A percentile compares a stretch with the other conserved stretches of the same genome.
phyloP scores from a whole-genome alignment of 2,329 filamentous ascomycete genomes.

The Talaromyces funiculosus region DNA sequence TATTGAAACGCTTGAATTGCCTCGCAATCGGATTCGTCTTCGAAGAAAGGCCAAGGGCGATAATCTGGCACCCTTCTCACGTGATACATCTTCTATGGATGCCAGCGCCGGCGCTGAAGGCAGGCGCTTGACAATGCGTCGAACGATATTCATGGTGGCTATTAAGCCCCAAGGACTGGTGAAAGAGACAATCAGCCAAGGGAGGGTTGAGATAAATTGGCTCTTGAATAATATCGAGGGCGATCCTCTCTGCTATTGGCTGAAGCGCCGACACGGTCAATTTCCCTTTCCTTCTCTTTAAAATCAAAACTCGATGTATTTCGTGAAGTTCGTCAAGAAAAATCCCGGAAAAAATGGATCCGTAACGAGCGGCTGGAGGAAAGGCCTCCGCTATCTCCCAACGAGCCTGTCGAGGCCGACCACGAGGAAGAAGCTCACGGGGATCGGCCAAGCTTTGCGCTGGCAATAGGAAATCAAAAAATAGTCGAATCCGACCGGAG shows the following conservation, averaged over 20 bases:
- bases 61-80: constrained; percentile 36
- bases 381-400: constrained; percentile 36
- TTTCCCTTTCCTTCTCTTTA: background rate
- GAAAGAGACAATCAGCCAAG: constrained; percentile 18
- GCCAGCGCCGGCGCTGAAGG: constrained; percentile 43
- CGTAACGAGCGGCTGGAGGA: constrained; percentile 39
- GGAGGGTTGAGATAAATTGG: constrained; percentile 15
- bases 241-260: background rate
- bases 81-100: constrained; percentile 41
- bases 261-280: background rate
- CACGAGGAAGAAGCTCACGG: constrained; percentile 20
- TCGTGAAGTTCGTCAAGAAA: background rate
- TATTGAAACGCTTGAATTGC: constrained; percentile 87
- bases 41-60: constrained; percentile 72
- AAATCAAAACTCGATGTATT: background rate
- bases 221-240: background rate
- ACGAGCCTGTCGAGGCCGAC: constrained; percentile 26
- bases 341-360: background rate
- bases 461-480: constrained; percentile 23
- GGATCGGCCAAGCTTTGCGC: constrained; percentile 25
- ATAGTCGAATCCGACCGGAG: constrained; percentile 21
- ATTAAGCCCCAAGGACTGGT: constrained; percentile 13
- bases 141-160: constrained; percentile 48
- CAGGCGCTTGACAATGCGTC: constrained; percentile 49
- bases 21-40: constrained; percentile 78